Percentiles rank a stretch among this genome's conserved stretches.
phyloP scores from a whole-genome alignment of 306 rosid genomes.

The Sophora flavescens region DNA sequence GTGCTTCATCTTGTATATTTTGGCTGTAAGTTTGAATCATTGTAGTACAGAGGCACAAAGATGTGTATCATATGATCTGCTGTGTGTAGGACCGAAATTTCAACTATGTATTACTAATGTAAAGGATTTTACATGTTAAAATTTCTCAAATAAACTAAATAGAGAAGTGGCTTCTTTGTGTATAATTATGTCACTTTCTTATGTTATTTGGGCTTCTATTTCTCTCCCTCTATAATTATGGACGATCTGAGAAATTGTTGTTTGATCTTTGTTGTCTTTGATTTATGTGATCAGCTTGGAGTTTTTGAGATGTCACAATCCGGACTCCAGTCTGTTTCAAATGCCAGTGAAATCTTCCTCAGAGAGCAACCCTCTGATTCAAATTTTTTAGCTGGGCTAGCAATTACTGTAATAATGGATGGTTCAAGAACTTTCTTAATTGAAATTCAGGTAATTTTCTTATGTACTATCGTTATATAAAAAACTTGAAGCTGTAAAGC shows the following conservation, averaged over 20 bases:
- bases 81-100: constrained; percentile 16
- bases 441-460: constrained; percentile 83
- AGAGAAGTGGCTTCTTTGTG: constrained; percentile 17
- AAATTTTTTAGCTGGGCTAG: constrained; percentile 77
- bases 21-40: constrained; percentile 14
- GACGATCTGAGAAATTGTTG: constrained; percentile 15
- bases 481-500: neutral
- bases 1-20: neutral
- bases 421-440: constrained; percentile 88
- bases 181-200: constrained; percentile 27
- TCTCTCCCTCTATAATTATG: constrained; percentile 20
- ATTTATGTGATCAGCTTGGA: constrained; percentile 76
- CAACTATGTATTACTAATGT: neutral
- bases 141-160: neutral
- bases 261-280: constrained; percentile 37
- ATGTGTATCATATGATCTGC: constrained; percentile 32
- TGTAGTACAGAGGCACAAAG: constrained; percentile 12
- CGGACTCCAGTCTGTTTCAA: constrained; percentile 75
- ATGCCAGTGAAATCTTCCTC: constrained; percentile 83
- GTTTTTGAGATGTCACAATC: constrained; percentile 89
- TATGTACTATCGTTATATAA: neutral
- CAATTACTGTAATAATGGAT: constrained; percentile 92
- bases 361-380: constrained; percentile 75
- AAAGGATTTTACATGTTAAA: constrained; percentile 30
- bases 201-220: constrained; percentile 13